Evolutionary conservation across 805 yeast genomes (phyloP).

Genomic region (Saturnispora bothae): DNA sequence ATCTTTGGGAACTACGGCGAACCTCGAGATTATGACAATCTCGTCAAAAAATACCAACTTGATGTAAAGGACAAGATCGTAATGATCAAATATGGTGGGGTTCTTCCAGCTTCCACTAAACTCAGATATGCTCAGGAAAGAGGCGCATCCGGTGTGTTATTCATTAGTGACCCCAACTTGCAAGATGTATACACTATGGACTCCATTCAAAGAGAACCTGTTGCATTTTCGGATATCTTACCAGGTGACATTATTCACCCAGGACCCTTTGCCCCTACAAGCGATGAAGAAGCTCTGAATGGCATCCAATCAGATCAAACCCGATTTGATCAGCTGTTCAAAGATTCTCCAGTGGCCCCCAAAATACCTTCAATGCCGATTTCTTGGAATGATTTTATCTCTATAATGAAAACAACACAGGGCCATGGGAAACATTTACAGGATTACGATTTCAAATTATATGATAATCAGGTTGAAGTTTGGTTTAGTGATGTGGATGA

Average conservation of each 20-base stretch:
- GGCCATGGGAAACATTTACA: no score
- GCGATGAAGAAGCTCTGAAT: constrained; percentile 24
- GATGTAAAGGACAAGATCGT: constrained; percentile 41
- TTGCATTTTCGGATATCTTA: constrained; percentile 43
- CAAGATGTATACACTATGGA: constrained; percentile 27
- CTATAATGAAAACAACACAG: constrained; percentile 31
- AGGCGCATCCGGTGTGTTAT: constrained; percentile 59
- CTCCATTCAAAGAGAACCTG: constrained; percentile 44
- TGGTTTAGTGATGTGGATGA: constrained; percentile 33
- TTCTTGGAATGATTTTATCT: constrained; percentile 59
- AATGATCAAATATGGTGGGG: constrained; percentile 49
- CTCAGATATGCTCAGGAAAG: constrained; percentile 41
- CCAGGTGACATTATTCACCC: constrained; percentile 79
- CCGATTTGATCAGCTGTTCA: constrained; percentile 31
- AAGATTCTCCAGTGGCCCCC: constrained; percentile 45
- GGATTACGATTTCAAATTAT: no score
- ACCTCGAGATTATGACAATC: constrained; percentile 36
- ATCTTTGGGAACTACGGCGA: constrained; percentile 64
- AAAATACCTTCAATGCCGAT: constrained; percentile 70
- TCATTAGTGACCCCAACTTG: constrained; percentile 38
- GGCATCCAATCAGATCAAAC: constrained; percentile 10
- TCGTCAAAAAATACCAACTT: constrained; percentile 28
- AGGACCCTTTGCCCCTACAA: constrained; percentile 42
- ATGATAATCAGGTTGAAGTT: no score
- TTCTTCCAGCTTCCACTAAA: constrained; percentile 38